Base-by-base conservation (phyloP, 768 basidiomycete species). In the Boletellus sp. region DNA sequence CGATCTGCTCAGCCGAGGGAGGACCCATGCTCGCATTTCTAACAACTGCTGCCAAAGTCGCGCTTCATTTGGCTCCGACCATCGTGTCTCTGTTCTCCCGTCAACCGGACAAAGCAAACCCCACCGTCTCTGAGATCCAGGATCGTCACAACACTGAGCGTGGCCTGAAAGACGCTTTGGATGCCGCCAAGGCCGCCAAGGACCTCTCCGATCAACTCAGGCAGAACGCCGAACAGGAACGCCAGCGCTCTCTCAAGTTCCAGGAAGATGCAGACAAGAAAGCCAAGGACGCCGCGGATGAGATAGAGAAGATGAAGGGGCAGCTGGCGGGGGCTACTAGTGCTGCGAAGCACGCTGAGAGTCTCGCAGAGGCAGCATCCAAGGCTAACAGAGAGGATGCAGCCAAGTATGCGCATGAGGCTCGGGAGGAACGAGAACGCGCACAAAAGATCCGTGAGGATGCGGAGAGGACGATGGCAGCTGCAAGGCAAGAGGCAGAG, bases 401-500 rank as follows among this genome's bases (percentile, higher is more conserved):
- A 1, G 36, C 12, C 4, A 45, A 10, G n/a, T 26, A 55, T 17
- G 44, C 48, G 4, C 38, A 23, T 22, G 44, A 52, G 45, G 51
- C 49, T 1, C 15, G 31, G 26, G 37, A 40, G 22, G 59, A 60
- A 24, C 42, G 48, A 0, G 55, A 40, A 7, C 47, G 45, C 6
- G 46, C 51, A 0, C 31, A 26, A 24, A 42, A 28, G 46, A 34
- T 51, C 15, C 31, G 20, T 6, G 45, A 42, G 12, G 59, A 53
- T 8, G 53, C 47, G 6, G 46, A 47, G 24, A 49, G 26, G 34
- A 23, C 41, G 10, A 44, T 51, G 10, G 47, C 13, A 26, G 45
- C 54, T 17, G 52, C 49, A 10, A 39, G 19, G 44, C 50, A 58
- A 23, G 56, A 58, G 13, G 52, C 42, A 0, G 44, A 52, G 40